Evolutionary conservation across 768 basidiomycete species (phyloP), one percentile per base, ranked within the genome.

Genomic region (Tubosaeta brunneosetosa): DNA sequence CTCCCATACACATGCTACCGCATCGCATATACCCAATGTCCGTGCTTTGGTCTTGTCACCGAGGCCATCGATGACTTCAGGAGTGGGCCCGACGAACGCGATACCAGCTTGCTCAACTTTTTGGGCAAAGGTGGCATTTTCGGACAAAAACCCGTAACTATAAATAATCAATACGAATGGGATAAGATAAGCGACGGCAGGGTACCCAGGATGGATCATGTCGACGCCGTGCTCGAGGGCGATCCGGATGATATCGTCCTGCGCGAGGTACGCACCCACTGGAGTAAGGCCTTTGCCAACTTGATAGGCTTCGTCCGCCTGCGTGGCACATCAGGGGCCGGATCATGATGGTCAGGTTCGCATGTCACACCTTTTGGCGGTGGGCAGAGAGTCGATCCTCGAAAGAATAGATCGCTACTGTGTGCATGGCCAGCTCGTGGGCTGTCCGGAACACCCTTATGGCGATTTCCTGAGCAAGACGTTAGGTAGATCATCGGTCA

Each of bases 1-100:
- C 32, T 17, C 50, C 38, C 33, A 45, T 17, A 14, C 25, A 37
- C 8, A 3, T 51, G 27, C 4, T 25, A 52, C 12, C 22, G 9
- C 34, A 29, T 56, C 34, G 46, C 50, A 49, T 65, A 63, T 66
- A 91, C 91, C 91, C 51, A 97, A 77, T 42, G 84, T 81, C 61
- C 97, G 83, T 42, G 95, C 95, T 74, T 97, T 97, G 47, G 95
- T 97, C 83, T 99, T 99, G 78, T 99, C 95, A 50, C 97, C 97
- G 41, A 98, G 83, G 47, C 87, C 84, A 77, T 98, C 97, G 61
- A 99, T 99, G 59, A 94, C 94, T 68, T 94, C 89, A 32, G 95
- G 97, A 44, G 88, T 74, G 34, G 97, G 97, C 16, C 97, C 97
- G 59, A 99, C 88, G 69, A 98, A 99, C 26, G 94, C 91, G 59